phyloP scores from a whole-genome alignment of 1,284 basidiomycete genomes.

The Marasmius tenuissimus region DNA sequence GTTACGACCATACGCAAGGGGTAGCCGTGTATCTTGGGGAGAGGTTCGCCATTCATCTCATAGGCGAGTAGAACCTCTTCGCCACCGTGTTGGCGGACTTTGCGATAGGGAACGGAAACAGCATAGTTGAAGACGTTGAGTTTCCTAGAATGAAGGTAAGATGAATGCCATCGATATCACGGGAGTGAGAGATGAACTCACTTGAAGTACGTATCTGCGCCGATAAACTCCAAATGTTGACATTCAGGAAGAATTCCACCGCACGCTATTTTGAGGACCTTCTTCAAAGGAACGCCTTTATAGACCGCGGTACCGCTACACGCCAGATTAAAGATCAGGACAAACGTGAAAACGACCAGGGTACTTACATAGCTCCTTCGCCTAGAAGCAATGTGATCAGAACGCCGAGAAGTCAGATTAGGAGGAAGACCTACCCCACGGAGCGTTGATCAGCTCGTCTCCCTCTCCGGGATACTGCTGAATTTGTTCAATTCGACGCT shows the following conservation, averaged over 20 bases:
- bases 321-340: not conserved
- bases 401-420: not conserved
- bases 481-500: constrained; percentile 53
- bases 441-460: constrained; percentile 55
- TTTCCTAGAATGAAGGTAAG: constrained; percentile 32
- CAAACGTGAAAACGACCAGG: not conserved
- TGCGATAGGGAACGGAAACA: constrained; percentile 54
- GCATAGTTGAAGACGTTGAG: constrained; percentile 53
- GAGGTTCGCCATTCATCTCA: constrained; percentile 58
- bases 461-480: constrained; percentile 56
- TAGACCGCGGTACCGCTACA: constrained; percentile 41
- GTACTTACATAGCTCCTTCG: constrained; percentile 51
- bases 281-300: constrained; percentile 53
- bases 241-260: constrained; percentile 49
- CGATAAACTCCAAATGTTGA: constrained; percentile 55
- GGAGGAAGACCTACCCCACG: constrained; percentile 36
- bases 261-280: constrained; percentile 52
- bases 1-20: constrained; percentile 54
- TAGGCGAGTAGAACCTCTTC: constrained; percentile 58
- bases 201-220: constrained; percentile 63
- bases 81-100: constrained; percentile 39
- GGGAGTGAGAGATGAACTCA: constrained; percentile 19
- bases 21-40: constrained; percentile 56
- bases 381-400: constrained; percentile 24
- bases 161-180: not conserved